Percentiles rank a stretch among this genome's conserved stretches.
These are phyloP conservation scores for Elsinoe arachidis DNA, from an alignment of 2,329 filamentous ascomycete species.

Conservation along the genomic window DNA sequence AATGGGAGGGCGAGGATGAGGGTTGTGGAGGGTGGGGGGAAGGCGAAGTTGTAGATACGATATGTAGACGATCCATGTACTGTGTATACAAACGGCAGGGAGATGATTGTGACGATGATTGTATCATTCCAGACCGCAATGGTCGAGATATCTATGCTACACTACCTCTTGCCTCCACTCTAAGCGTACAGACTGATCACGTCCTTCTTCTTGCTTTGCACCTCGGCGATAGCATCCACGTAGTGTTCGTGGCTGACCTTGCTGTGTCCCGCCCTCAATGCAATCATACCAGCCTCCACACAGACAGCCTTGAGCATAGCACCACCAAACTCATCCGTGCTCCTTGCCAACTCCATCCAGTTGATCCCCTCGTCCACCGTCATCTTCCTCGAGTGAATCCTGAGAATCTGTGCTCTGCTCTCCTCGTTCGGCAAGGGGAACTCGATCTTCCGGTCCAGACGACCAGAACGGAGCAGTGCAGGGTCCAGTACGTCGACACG, in stretches of 20 bases:
- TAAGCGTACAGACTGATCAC: constrained; percentile 18
- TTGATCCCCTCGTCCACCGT: constrained; percentile 87
- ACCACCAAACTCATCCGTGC: constrained; percentile 96
- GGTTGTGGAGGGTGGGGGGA: constrained; percentile 41
- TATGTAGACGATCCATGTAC: neutral
- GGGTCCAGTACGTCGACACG: constrained; percentile 90
- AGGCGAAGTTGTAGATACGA: constrained; percentile 50
- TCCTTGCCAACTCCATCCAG: constrained; percentile 90
- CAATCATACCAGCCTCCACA: constrained; percentile 99
- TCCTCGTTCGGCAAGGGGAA: constrained; percentile 96
- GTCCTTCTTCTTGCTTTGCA: constrained; percentile 93
- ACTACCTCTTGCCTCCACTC: neutral
- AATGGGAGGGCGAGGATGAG: constrained; percentile 77
- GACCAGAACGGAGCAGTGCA: constrained; percentile 85
- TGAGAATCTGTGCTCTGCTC: constrained; percentile 91
- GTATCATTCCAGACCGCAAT: neutral
- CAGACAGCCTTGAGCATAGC: constrained; percentile 97
- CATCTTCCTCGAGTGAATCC: constrained; percentile 98
- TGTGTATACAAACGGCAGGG: neutral
- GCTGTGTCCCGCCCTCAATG: constrained; percentile 82
- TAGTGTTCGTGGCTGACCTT: constrained; percentile 99
- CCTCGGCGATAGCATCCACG: constrained; percentile 94
- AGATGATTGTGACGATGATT: constrained; percentile 5
- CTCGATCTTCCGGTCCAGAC: constrained; percentile 98
- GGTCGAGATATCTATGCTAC: constrained; percentile 6